These are phyloP conservation scores for Starmera quercuum DNA, from an alignment of 805 yeast genomes.

Conservation along the genomic window DNA sequence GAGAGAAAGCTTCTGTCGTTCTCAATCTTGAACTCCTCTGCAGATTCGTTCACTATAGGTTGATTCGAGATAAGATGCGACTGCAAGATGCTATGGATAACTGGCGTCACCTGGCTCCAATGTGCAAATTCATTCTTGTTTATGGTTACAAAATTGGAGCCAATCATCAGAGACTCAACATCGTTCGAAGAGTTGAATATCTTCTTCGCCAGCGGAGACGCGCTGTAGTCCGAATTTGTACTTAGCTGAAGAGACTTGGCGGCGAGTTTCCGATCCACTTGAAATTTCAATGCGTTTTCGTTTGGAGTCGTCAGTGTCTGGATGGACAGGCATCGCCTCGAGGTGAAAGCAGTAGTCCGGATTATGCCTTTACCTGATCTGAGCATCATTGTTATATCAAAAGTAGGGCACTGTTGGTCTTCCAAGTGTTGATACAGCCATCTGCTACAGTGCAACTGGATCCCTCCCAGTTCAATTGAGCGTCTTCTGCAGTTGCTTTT, in stretches of 20 bases:
- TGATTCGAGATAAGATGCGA: conserved; percentile 23
- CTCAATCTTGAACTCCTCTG: not conserved
- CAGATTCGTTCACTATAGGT: conserved; percentile 13
- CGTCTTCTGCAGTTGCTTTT: too few relatives aligned
- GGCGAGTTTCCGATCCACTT: conserved; percentile 29
- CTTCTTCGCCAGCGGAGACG: conserved; percentile 57
- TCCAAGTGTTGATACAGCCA: too few relatives aligned
- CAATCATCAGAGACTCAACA: conserved; percentile 66
- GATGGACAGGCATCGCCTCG: conserved; percentile 14
- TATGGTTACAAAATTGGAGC: conserved; percentile 65
- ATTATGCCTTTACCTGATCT: too few relatives aligned
- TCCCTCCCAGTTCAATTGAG: too few relatives aligned
- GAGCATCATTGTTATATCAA: too few relatives aligned
- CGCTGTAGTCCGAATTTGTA: conserved; percentile 14
- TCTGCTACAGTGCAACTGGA: too few relatives aligned
- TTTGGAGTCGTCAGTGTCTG: conserved; percentile 62
- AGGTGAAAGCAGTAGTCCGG: too few relatives aligned
- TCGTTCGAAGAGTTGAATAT: conserved; percentile 48
- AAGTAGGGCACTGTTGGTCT: too few relatives aligned
- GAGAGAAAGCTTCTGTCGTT: conserved; percentile 9
- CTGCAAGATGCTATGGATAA: conserved; percentile 43
- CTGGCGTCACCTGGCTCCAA: conserved; percentile 70
- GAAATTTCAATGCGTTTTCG: conserved; percentile 66
- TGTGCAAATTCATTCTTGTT: conserved; percentile 57
- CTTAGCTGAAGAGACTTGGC: conserved; percentile 16